Evolutionary conservation across 2,329 filamentous ascomycete genomes (phyloP).

Genomic region (Aspergillus ochraceus): DNA sequence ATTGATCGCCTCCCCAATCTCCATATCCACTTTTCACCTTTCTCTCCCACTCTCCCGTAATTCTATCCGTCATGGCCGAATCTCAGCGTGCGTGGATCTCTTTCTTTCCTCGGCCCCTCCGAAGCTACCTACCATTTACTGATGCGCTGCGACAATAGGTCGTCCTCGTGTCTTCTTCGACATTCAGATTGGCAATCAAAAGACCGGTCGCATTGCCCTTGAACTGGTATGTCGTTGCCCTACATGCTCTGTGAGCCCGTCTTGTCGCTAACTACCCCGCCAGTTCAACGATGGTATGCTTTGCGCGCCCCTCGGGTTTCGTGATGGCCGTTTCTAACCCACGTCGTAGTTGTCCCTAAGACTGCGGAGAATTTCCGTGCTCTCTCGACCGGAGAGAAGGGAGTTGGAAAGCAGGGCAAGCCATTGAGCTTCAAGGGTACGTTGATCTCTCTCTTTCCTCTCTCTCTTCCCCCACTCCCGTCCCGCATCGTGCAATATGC

Average conservation of each 20-base stretch:
- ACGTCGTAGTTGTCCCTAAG: conserved; percentile 74
- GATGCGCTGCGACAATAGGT: conserved; percentile 36
- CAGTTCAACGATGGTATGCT: conserved; percentile 51
- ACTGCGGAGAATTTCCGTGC: conserved; percentile 95
- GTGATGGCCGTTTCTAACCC: conserved; percentile 43
- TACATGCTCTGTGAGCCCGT: not conserved
- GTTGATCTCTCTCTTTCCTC: conserved; percentile 6
- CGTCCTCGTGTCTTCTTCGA: conserved; percentile 91
- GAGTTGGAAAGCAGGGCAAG: conserved; percentile 75
- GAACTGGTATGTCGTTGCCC: conserved; percentile 65
- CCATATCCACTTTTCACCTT: conserved; percentile 2
- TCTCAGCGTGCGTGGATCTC: conserved; percentile 31
- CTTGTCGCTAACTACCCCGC: conserved; percentile 14
- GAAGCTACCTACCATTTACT: conserved; percentile 23
- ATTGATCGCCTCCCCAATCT: conserved; percentile 7
- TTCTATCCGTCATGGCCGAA: conserved; percentile 34
- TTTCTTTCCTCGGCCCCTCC: conserved; percentile 14
- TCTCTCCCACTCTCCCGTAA: conserved; percentile 7
- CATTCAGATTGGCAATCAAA: conserved; percentile 73
- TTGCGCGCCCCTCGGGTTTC: not conserved
- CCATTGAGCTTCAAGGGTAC: conserved; percentile 82
- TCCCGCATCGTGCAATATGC: not conserved
- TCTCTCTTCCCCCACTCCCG: conserved; percentile 4
- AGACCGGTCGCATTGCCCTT: conserved; percentile 77
- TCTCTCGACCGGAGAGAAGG: conserved; percentile 94